Evolutionary conservation across 805 yeast species (phyloP), one percentile per base, ranked within the genome.

Genomic region (Teunomyces kruisii): DNA sequence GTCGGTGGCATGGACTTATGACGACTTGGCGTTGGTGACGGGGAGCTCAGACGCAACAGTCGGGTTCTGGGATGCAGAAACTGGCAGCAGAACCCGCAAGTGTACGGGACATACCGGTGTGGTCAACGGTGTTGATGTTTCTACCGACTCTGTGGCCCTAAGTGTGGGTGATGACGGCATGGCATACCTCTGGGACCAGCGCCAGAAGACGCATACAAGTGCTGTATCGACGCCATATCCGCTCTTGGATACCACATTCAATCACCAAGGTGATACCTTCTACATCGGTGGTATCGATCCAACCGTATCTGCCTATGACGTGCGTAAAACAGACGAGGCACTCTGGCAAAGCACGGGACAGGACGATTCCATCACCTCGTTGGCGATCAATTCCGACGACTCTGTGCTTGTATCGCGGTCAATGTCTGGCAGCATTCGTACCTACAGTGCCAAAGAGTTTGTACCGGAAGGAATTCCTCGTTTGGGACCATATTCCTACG

Each of bases 261-360:
- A 64, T 49, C 54, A 58, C 2, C 61, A 62, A 33, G 81, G 78
- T 1, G 59, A 64, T 12, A 61, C 67, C 10, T 53, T 84, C 3
- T 87, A 71, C 52, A 70, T 80, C 4, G 68, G 84, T 0, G 96
- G 96, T 0, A 76, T 88, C 2, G 92, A 88, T 50, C 84, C 88
- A 1, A 65, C 71, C 0, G 72, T 88, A 0, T 57, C 66, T 33
- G 83, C 81, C 2, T 83, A 76, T 65, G 95, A 88, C 55, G 40
- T 79, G 6, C 62, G 88, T 43, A 60, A 68, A 3, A 45, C 67
- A 4, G 63, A 65, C 1, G 46, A 53, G 5, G 72, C 78, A 0
- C 35, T 75, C 7, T 83, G 84, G 79, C 62, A 43, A 63, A 78
- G 54, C 61, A 66, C 40, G 53, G 71, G 40, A 29, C 69, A 44